phyloP scores from a whole-genome alignment of 2,329 filamentous ascomycete genomes.

The Aspergillus felis region DNA sequence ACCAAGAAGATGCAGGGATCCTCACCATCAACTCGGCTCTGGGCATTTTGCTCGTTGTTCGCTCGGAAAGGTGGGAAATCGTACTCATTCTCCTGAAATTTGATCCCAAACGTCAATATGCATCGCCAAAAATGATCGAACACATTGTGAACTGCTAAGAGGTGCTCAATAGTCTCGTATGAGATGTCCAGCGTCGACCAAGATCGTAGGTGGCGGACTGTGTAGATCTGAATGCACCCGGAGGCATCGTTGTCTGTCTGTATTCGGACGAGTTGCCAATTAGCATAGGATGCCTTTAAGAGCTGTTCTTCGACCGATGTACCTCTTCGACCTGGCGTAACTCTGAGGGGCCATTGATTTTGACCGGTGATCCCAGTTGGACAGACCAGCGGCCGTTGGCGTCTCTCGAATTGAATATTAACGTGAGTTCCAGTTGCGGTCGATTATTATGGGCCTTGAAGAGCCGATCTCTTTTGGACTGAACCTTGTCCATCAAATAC shows the following conservation, averaged over 20 bases:
- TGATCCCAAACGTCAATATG: slow-evolving; percentile 8
- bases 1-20: neutral
- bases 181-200: slow-evolving; percentile 14
- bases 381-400: neutral
- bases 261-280: no score
- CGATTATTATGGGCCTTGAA: slow-evolving; percentile 1
- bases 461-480: neutral
- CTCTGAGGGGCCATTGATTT: neutral
- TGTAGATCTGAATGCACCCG: slow-evolving; percentile 6
- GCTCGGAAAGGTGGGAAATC: slow-evolving; percentile 7
- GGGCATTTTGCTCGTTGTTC: neutral
- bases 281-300: neutral
- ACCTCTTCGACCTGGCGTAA: neutral
- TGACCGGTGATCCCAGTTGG: neutral
- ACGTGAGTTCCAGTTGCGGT: neutral
- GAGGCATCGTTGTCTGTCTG: slow-evolving; percentile 1
- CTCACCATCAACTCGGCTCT: slow-evolving; percentile 1
- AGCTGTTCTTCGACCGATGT: neutral
- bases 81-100: slow-evolving; percentile 10
- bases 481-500: neutral
- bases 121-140: slow-evolving; percentile 10
- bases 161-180: slow-evolving; percentile 4
- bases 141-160: slow-evolving; percentile 2
- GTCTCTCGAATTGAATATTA: neutral
- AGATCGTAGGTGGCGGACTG: slow-evolving; percentile 6